Evolutionary conservation across 805 yeast species (phyloP), one percentile per base, ranked within the genome.

Genomic region (Ogataea trehaloabstinens): DNA sequence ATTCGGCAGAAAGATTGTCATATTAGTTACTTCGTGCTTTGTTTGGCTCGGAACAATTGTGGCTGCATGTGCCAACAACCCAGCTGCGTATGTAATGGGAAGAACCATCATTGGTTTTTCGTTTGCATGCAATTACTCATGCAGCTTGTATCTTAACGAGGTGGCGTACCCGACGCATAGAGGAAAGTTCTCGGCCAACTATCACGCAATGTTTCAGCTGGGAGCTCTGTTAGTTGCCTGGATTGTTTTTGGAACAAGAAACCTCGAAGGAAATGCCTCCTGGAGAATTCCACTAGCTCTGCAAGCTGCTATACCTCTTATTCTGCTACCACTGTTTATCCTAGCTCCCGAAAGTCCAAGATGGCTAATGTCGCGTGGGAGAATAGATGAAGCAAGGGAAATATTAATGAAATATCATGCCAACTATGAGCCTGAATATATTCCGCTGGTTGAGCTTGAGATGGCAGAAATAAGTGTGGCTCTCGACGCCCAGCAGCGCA

Each of bases 171-270:
- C 73, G 6, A 49, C 56, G 6, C 57, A 59, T 32, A 52, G 66
- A 48, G 53, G 53, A 18, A 47, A 45, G 30, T 49, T 53, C 25
- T 56, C 66, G 24, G 58, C 66, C 20, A 58, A 57, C 21, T 68
- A 65, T 50, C 67, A 68, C 41, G 55, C 64, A 13, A 63, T 67
- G 44, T 68, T 69, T 66, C 64, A 64, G 38, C 51, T 67, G 31
- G 74, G 73, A 7, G 68, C 72, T 11, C 42, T 64, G 30, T 45
- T 67, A 31, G 70, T 69, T 5, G 68, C 73, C 8, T 66, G 71
- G 71, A 61, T 64, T 31, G 64, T 70, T 6, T 68, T 61, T 40
- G 72, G 71, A 32, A 64, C 71, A 13, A 56, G 67, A 40, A 43
- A 49, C 22, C 40, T 61, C 19, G 18, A 40, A 5, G 40, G 37